Evolutionary conservation across 2,329 filamentous ascomycete species (phyloP), one percentile per base, ranked within the genome.

Genomic region (Colletotrichum viniferum): DNA sequence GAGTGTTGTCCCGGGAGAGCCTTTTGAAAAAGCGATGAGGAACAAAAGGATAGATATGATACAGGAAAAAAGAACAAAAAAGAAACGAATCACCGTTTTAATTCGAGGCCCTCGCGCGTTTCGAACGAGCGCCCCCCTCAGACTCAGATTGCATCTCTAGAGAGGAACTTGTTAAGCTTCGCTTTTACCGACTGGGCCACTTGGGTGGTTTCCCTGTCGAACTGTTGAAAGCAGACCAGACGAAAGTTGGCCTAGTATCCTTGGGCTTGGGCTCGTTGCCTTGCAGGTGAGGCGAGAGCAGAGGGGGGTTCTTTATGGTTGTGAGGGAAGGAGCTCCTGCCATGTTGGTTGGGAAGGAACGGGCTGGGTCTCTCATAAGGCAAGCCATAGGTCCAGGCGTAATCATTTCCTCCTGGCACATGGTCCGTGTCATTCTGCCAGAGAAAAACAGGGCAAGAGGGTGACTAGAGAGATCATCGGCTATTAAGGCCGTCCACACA

Each of bases 371-470:
- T 48, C 43, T 21, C 18, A 13, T 4, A 21, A 0, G n/a, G 10
- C 3, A 10, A 48, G 10, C 18, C 3, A 21, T 12, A 24, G 43
- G n/a, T 52, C 43, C 10, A 52, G 43, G 43, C 10, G 10, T 21
- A 13, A 12, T 4, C 43, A 0, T 43, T 12, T 0, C 8, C 9
- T 0, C 18, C 38, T 1, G 8, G 5, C 38, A n/a, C 38, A 4
- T 7, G 18, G n/a, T 13, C 43, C 43, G 3, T 10, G 13, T 13
- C n/a, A 21, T 52, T 13, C n/a, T 52, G 43, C 38, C 36, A 43
- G 0, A 43, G 8, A 43, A 43, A 43, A 2, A 43, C 36, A 43
- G 36, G 8, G 36, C 36, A 16, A 43, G 36, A 43, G 0, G 16
- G 36, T 43, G 16, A n/a, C 1, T 18, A 43, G 36, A 43, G 10